A percentile compares a stretch with the other conserved stretches of the same genome.
Conservation (phyloP, 1,284 basidiomycete species). For the Rhodofomes roseus region DNA sequence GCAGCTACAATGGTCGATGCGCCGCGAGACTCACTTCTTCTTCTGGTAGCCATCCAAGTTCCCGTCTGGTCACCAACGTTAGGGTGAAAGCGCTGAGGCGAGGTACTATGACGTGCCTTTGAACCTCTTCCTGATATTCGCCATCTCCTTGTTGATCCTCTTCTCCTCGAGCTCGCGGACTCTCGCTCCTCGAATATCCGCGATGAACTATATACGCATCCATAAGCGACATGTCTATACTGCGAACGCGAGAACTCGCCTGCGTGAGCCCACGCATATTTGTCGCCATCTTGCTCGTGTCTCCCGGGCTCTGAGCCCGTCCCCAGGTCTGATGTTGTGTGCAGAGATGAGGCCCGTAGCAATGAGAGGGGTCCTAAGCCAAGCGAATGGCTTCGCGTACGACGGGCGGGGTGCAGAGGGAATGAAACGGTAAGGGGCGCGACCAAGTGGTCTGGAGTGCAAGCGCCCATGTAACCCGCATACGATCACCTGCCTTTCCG, state of each 20-base stretch:
- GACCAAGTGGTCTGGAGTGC: neutral
- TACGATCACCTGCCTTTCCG: constrained; percentile 1
- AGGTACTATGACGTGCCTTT: constrained; percentile 58
- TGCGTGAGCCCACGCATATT: constrained; percentile 90
- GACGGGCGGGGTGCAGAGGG: neutral
- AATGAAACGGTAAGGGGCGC: neutral
- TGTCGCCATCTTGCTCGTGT: constrained; percentile 59
- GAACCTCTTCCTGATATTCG: constrained; percentile 98
- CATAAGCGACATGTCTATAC: neutral
- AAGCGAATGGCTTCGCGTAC: neutral
- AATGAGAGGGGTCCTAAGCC: neutral
- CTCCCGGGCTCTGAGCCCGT: neutral
- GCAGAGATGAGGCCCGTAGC: neutral
- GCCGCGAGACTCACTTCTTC: constrained; percentile 75
- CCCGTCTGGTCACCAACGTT: constrained; percentile 61
- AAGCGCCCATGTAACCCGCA: neutral
- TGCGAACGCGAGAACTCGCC: constrained; percentile 38
- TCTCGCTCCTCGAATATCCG: constrained; percentile 91
- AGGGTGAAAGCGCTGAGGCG: neutral
- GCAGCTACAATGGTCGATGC: constrained; percentile 7
- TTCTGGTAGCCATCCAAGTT: constrained; percentile 98
- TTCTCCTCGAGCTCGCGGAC: constrained; percentile 93
- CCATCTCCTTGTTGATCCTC: constrained; percentile 99
- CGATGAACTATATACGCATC: constrained; percentile 75
- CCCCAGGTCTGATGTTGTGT: neutral